These are phyloP conservation scores for Penicillium nordicum DNA, from an alignment of 2,329 filamentous ascomycete genomes.

Conservation along the genomic window DNA sequence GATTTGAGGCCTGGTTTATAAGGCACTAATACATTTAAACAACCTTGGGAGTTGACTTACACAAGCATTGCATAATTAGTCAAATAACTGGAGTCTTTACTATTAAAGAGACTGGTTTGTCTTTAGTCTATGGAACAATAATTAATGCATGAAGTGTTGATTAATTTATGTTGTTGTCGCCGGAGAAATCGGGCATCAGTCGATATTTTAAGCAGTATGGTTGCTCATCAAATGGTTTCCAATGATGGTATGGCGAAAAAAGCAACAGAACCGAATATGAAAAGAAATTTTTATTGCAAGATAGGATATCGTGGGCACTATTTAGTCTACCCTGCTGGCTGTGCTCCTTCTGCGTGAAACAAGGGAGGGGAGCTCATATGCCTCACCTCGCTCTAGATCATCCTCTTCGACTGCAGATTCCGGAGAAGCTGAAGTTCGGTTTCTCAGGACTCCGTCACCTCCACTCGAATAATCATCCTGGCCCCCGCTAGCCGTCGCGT, in stretches of 20 bases:
- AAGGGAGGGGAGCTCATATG: slow-evolving; percentile 34
- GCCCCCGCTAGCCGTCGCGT: slow-evolving; percentile 5
- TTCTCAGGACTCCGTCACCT: slow-evolving; percentile 19
- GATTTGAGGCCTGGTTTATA: neutral
- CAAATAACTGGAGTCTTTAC: neutral
- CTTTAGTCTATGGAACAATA: neutral
- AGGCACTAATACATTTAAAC: neutral
- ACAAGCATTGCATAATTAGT: neutral
- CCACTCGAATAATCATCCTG: slow-evolving; percentile 9
- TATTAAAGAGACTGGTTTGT: no score
- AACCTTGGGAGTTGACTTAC: neutral
- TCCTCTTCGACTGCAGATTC: slow-evolving; percentile 35
- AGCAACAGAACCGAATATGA: no score
- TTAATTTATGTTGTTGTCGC: neutral
- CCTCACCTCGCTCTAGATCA: slow-evolving; percentile 42
- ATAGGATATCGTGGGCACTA: neutral
- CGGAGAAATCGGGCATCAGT: neutral
- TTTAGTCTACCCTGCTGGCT: slow-evolving; percentile 22
- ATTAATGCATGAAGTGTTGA: neutral
- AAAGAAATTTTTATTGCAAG: neutral
- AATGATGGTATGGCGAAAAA: no score
- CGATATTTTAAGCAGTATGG: neutral
- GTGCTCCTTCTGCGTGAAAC: slow-evolving; percentile 30
- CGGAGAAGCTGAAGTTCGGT: slow-evolving; percentile 18
- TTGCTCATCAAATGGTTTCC: neutral